These are phyloP conservation scores for Gamarada debralockiae DNA, from an alignment of 495 filamentous ascomycete genomes.

Conservation along the genomic window DNA sequence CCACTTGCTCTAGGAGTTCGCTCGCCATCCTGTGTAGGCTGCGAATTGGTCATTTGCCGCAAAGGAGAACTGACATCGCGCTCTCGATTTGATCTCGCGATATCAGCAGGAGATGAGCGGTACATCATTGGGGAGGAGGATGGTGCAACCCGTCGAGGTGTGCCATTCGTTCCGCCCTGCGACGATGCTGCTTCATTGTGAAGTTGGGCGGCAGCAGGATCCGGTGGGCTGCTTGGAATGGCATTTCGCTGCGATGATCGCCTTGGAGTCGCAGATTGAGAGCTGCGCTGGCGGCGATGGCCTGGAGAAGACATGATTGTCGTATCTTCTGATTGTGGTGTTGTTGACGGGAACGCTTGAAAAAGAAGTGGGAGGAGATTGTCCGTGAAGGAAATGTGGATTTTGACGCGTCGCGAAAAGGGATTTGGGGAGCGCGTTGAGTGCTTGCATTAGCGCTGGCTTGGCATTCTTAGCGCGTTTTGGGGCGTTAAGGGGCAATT, in stretches of 20 bases:
- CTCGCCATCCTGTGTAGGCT: conserved; percentile 52
- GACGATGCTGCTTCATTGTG: conserved; percentile 42
- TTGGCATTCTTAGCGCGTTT: conserved; percentile 9
- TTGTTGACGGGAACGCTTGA: conserved; percentile 1
- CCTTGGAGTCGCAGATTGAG: conserved; percentile 52
- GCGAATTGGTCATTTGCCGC: conserved; percentile 47
- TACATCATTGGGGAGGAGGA: conserved; percentile 84
- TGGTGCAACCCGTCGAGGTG: conserved; percentile 33
- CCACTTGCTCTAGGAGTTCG: conserved; percentile 70
- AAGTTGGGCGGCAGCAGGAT: conserved; percentile 41
- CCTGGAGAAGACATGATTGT: conserved; percentile 57
- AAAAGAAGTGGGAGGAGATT: neutral
- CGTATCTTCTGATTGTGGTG: conserved; percentile 8
- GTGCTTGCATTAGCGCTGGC: conserved; percentile 16
- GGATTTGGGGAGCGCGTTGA: conserved; percentile 9
- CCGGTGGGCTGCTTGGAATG: conserved; percentile 43
- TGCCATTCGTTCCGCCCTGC: conserved; percentile 26
- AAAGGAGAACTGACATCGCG: conserved; percentile 47
- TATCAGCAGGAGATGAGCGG: conserved; percentile 64
- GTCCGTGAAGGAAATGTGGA: neutral
- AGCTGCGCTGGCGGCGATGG: conserved; percentile 47
- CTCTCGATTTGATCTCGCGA: conserved; percentile 34
- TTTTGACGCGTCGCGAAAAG: conserved; percentile 10
- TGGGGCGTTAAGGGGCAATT: neutral
- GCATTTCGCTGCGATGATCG: conserved; percentile 43